Evolutionary conservation across 2,329 filamentous ascomycete genomes (phyloP), one percentile per base, ranked within the genome.

Genomic region (Mycogone perniciosa): DNA sequence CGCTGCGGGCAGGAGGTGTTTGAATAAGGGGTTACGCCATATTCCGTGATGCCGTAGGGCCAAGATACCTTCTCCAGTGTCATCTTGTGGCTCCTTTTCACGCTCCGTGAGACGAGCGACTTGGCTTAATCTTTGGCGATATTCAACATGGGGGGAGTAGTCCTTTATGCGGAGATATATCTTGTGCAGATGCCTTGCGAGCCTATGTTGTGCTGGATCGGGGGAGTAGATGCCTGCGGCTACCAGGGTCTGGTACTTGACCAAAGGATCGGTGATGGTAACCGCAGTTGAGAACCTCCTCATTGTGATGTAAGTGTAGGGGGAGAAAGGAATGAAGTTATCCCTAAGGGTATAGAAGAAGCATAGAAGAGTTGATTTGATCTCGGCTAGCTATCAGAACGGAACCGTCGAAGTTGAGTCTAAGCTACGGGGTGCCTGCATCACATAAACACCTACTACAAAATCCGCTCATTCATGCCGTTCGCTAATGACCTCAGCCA

Each of bases 101-200:
- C 62, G 48, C 34, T 68, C 59, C n/a, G 71, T 69, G 42, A 79
- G 62, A 34, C 67, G 69, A 5, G 76, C 76, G 30, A 89, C 73
- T 56, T 82, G 80, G 40, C 77, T 76, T 1, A 93, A 73, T 30
- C 81, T 78, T 54, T 81, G 73, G 31, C 76, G 77, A 63, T 91
- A 91, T 61, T 89, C 85, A 9, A 78, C 59, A 43, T 82, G 78
- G 0, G 88, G 88, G 34, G 85, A 80, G 67, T 93, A 92, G 65
- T 92, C 87, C 62, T 88, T 90, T 38, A 92, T 72, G 2, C 83
- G 77, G 35, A 81, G 72, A 59, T 93, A 92, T 8, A 92, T 75
- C 62, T 88, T 87, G 58, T 88, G 86, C 2, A 92, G 74, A 66
- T 92, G 86, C 38, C 88, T 75, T 5, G 88, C 88, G 6, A 89